A percentile compares a stretch with the other conserved stretches of the same genome.
Evolutionary conservation across 1,284 basidiomycete species (phyloP).

Genomic region (Phylloporus sp.): DNA sequence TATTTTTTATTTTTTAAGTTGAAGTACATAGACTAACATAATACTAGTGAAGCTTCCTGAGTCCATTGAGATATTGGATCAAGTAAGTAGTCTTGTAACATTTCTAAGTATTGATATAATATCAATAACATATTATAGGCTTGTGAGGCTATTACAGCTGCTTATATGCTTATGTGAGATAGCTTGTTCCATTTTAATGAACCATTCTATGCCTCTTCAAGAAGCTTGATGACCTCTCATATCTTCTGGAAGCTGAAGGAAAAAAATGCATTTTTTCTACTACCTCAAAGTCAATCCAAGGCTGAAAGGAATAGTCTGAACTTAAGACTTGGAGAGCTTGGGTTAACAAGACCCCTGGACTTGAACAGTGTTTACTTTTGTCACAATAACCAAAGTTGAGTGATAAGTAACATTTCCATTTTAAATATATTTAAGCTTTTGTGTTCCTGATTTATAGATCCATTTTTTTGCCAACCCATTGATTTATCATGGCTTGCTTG

Average conservation of each 20-base stretch:
- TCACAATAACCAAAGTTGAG: not conserved
- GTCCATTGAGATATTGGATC: not conserved
- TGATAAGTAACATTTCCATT: not conserved
- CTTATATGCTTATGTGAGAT: not conserved
- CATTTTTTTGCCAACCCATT: not conserved
- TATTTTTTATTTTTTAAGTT: not conserved
- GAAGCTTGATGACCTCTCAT: not conserved
- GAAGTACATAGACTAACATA: not conserved
- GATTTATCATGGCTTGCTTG: not conserved
- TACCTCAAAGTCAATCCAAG: not conserved
- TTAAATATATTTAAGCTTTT: not conserved
- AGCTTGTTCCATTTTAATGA: not conserved
- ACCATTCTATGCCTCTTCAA: not conserved
- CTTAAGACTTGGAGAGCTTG: no score
- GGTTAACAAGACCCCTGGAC: no score
- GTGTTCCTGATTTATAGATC: not conserved
- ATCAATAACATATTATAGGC: not conserved
- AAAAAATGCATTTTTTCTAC: not conserved
- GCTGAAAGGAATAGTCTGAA: no score
- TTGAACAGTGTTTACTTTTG: not conserved
- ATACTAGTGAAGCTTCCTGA: not conserved
- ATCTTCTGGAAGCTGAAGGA: not conserved
- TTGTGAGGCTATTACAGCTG: not conserved
- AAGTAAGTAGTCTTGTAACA: not conserved
- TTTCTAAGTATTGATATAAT: not conserved